Evolutionary conservation across 768 basidiomycete species (phyloP).

Genomic region (Leccinellum rugosiceps): DNA sequence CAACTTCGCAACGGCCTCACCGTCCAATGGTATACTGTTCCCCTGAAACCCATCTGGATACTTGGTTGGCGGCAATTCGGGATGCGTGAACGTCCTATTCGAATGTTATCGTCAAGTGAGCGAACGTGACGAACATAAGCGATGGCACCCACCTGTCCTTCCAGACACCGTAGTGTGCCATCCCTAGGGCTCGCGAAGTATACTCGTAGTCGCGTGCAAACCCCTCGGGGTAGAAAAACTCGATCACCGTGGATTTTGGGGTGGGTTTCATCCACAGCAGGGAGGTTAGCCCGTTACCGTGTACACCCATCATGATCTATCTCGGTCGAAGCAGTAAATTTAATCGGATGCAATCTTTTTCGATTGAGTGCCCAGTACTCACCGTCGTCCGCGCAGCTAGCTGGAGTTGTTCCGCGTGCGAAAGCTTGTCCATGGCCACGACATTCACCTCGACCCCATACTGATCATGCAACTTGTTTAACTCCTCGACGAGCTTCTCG

Average conservation of each 20-base stretch:
- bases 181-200: conserved; percentile 76
- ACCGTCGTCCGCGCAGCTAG: conserved; percentile 86
- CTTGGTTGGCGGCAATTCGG: conserved; percentile 59
- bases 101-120: not conserved
- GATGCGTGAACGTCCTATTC: conserved; percentile 67
- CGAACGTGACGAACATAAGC: not conserved
- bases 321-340: not conserved
- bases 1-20: conserved; percentile 58
- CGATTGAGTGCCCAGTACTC: conserved; percentile 24
- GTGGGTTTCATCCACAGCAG: conserved; percentile 91
- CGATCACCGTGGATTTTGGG: conserved; percentile 81
- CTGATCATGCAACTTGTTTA: conserved; percentile 62
- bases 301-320: conserved; percentile 92
- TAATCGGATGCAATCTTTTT: not conserved
- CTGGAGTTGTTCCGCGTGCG: conserved; percentile 74
- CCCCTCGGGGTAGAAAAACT: conserved; percentile 83
- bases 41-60: conserved; percentile 91
- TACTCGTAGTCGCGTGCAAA: conserved; percentile 87
- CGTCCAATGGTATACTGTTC: conserved; percentile 83
- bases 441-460: conserved; percentile 88
- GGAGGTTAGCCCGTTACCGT: conserved; percentile 87
- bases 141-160: conserved; percentile 48
- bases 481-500: conserved; percentile 69
- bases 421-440: conserved; percentile 79
- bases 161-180: conserved; percentile 87